A percentile compares a stretch with the other conserved stretches of the same genome.
Conservation (phyloP, 805 yeast species). For the Suhomyces sp. region DNA sequence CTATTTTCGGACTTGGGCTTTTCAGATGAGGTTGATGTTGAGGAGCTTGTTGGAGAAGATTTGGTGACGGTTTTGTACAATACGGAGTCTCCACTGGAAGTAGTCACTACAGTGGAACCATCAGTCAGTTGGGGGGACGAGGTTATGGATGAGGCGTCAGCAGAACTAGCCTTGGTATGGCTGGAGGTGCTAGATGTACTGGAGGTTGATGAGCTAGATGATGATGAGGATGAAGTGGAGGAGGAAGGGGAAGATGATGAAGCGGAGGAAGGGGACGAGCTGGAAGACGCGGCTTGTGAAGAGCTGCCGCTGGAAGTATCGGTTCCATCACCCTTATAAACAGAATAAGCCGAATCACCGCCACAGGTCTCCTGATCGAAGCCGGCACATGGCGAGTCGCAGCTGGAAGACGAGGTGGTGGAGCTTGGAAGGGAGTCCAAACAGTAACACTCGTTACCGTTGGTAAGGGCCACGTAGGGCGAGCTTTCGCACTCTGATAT, state of each 20-base stretch:
- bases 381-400: conserved; percentile 34
- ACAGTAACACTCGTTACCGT: conserved; percentile 40
- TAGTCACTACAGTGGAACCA: neutral
- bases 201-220: neutral
- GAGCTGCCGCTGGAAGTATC: neutral
- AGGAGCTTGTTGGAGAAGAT: too few relatives aligned
- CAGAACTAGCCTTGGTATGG: conserved; percentile 8
- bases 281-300: neutral
- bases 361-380: conserved; percentile 37
- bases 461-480: conserved; percentile 36
- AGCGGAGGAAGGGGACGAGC: neutral
- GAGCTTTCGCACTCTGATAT: conserved; percentile 26
- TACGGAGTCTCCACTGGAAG: conserved; percentile 6
- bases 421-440: conserved; percentile 29
- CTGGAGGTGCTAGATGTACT: neutral
- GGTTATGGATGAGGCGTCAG: neutral
- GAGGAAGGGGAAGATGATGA: conserved; percentile 5
- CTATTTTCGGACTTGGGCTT: neutral
- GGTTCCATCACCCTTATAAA: conserved; percentile 25
- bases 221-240: conserved; percentile 2
- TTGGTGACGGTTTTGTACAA: conserved; percentile 8
- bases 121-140: neutral
- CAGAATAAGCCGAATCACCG: conserved; percentile 30
- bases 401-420: conserved; percentile 13
- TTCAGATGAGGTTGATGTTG: too few relatives aligned